These are phyloP conservation scores for Golubevia sp. DNA, from an alignment of 1,284 basidiomycete genomes.

Conservation along the genomic window DNA sequence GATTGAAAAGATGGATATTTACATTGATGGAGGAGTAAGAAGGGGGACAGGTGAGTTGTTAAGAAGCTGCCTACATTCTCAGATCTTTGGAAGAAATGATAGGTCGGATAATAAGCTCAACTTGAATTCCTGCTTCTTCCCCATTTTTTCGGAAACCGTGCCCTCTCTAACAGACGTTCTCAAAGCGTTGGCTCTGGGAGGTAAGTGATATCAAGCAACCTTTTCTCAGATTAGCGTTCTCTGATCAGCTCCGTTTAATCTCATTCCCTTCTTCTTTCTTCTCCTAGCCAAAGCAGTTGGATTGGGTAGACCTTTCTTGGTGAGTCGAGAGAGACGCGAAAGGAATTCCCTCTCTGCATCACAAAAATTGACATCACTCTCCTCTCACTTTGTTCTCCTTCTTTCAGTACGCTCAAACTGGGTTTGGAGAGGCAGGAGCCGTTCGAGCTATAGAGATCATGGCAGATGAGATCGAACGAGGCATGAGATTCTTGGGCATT, in stretches of 20 bases:
- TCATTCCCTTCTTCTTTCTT: neutral
- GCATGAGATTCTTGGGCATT: conserved; percentile 54
- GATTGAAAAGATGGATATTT: conserved; percentile 74
- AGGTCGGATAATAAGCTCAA: neutral
- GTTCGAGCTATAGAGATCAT: conserved; percentile 69
- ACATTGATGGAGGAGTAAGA: conserved; percentile 83
- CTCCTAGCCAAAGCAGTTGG: conserved; percentile 77
- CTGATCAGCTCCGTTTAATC: too few relatives aligned
- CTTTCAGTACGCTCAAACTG: conserved; percentile 77
- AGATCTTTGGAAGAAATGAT: neutral
- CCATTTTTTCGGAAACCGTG: neutral
- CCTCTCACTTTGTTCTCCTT: neutral
- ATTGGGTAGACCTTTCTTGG: conserved; percentile 80
- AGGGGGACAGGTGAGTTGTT: conserved; percentile 72
- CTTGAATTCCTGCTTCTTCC: neutral
- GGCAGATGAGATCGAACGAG: conserved; percentile 48
- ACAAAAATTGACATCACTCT: neutral
- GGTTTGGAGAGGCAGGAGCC: conserved; percentile 82
- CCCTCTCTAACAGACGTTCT: conserved; percentile 72
- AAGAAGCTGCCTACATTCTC: neutral
- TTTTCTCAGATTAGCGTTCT: too few relatives aligned
- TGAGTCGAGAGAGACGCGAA: neutral
- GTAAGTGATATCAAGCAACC: too few relatives aligned
- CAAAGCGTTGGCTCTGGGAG: conserved; percentile 85
- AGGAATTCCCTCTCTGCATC: conserved; percentile 25